Percentiles rank a stretch among this genome's conserved stretches.
Conservation (phyloP, 2,329 filamentous ascomycete species). For the Aspergillus vadensis region DNA sequence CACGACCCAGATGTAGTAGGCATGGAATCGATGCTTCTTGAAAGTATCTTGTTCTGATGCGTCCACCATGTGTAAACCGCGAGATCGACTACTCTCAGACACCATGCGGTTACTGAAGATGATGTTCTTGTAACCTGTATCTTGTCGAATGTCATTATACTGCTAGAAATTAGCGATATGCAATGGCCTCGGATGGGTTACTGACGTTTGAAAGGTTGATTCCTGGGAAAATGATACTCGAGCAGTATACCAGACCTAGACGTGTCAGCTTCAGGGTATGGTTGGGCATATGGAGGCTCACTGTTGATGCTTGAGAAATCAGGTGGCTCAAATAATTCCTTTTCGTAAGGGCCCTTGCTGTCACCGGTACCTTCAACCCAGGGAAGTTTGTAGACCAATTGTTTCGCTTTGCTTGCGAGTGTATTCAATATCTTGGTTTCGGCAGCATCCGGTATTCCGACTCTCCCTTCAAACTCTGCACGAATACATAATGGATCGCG, state of each 20-base stretch:
- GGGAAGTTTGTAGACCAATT: slow-evolving; percentile 26
- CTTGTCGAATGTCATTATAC: slow-evolving; percentile 77
- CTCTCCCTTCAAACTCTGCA: slow-evolving; percentile 57
- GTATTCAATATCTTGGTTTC: slow-evolving; percentile 24
- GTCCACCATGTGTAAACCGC: slow-evolving; percentile 19
- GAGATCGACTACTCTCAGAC: slow-evolving; percentile 16
- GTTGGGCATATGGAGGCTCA: neutral
- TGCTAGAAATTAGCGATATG: slow-evolving; percentile 13
- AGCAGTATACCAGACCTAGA: slow-evolving; percentile 48
- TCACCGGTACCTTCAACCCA: slow-evolving; percentile 35
- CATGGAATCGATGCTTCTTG: slow-evolving; percentile 15
- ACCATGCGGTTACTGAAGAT: slow-evolving; percentile 58
- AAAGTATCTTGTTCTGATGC: slow-evolving; percentile 12
- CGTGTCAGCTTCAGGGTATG: neutral
- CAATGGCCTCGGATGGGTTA: neutral
- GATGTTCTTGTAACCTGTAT: slow-evolving; percentile 88
- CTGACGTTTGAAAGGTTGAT: slow-evolving; percentile 55
- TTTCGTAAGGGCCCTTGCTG: slow-evolving; percentile 28
- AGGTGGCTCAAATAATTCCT: slow-evolving; percentile 15
- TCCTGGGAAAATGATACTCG: slow-evolving; percentile 47
- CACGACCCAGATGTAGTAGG: slow-evolving; percentile 35
- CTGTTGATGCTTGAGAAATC: slow-evolving; percentile 24
- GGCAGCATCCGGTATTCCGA: slow-evolving; percentile 28
- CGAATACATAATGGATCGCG: slow-evolving; percentile 57
- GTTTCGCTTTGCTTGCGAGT: slow-evolving; percentile 13